A percentile compares a stretch with the other conserved stretches of the same genome.
Conservation (phyloP, 495 filamentous ascomycete species). For the Platismatia glauca region DNA sequence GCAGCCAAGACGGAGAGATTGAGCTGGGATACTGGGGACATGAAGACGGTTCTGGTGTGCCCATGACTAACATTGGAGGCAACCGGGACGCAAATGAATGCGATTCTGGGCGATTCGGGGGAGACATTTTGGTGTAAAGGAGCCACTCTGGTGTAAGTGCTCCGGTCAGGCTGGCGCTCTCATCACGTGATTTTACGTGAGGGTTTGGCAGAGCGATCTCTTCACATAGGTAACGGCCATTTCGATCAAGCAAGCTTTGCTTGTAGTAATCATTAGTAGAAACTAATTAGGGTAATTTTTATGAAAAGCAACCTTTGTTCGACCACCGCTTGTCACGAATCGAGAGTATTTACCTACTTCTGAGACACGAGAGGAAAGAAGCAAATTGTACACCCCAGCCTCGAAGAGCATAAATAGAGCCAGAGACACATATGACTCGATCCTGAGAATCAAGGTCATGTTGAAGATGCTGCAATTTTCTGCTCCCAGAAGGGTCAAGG, state of each 20-base stretch:
- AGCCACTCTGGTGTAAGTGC: background rate
- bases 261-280: background rate
- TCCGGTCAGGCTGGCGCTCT: background rate
- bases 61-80: background rate
- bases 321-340: background rate
- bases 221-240: background rate
- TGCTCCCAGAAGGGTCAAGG: no score
- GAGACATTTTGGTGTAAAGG: background rate
- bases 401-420: no score
- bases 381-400: no score
- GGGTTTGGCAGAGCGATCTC: rapidly evolving
- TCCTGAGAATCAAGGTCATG: no score
- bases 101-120: background rate
- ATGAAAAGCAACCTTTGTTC: background rate
- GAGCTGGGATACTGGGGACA: conserved; percentile 9
- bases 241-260: background rate
- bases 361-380: no score
- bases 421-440: no score
- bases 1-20: background rate
- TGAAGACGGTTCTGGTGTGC: background rate
- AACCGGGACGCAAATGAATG: no score
- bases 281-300: background rate
- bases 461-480: no score
- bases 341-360: background rate
- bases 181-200: no score